A percentile compares a stretch with the other conserved stretches of the same genome.
Evolutionary conservation across 768 basidiomycete genomes (phyloP).

Genomic region (Exidia glandulosa): DNA sequence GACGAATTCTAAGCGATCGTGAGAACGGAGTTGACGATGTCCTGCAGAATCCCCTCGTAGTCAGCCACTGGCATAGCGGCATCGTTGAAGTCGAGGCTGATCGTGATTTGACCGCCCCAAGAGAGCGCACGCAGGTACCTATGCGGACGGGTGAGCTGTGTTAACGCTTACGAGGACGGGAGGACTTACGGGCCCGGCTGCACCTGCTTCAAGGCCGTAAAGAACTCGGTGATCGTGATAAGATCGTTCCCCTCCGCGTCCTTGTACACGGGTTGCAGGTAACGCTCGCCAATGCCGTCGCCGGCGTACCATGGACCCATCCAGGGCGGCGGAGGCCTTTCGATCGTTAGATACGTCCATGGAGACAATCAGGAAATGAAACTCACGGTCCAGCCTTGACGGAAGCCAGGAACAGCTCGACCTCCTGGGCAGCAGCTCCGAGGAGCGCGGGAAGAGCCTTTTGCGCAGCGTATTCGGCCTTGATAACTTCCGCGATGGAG

Average conservation of each 20-base stretch:
- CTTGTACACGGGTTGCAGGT: constrained; percentile 6
- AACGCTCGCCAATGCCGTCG: constrained; percentile 12
- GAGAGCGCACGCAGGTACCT: too few species aligned
- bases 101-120: too few species aligned
- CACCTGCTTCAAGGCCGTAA: constrained; percentile 14
- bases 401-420: constrained; percentile 8
- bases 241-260: constrained; percentile 1
- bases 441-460: constrained; percentile 9
- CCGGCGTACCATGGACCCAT: constrained; percentile 12
- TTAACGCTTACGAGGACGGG: too few species aligned
- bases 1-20: too few species aligned
- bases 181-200: constrained; percentile 20
- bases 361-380: neutral
- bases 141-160: too few species aligned
- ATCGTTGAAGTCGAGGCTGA: too few species aligned
- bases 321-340: constrained; percentile 4
- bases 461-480: constrained; percentile 8
- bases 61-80: too few species aligned
- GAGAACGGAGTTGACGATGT: too few species aligned
- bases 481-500: constrained; percentile 3
- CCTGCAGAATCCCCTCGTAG: too few species aligned
- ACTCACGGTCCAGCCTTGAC: constrained; percentile 3
- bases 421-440: constrained; percentile 7
- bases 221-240: constrained; percentile 11
- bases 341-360: neutral